Percentiles rank a stretch among this genome's conserved stretches.
These are phyloP conservation scores for Phialophora verrucosa DNA, from an alignment of 2,329 filamentous ascomycete species.

Conservation along the genomic window DNA sequence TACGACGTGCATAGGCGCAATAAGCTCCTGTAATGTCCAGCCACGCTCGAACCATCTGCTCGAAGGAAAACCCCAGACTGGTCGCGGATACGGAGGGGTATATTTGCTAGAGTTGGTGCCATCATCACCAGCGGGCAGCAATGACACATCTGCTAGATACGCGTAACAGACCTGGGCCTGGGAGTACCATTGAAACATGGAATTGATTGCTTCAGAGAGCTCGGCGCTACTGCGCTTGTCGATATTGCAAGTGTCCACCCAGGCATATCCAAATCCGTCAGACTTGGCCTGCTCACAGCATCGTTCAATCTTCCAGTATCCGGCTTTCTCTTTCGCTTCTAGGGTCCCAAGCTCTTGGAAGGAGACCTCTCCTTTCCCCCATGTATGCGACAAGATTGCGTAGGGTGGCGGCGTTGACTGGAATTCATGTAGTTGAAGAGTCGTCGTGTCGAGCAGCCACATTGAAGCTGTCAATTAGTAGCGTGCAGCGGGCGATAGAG, in stretches of 20 bases:
- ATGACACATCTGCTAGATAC: constrained; percentile 27
- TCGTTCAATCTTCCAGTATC: constrained; percentile 14
- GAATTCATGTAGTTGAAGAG: background rate
- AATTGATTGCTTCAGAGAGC: constrained; percentile 35
- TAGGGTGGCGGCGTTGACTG: constrained; percentile 17
- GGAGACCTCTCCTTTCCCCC: constrained; percentile 30
- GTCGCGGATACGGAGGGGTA: background rate
- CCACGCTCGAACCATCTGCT: constrained; percentile 3
- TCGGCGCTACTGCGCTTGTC: constrained; percentile 38
- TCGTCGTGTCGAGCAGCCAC: constrained; percentile 7
- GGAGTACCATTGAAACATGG: constrained; percentile 29
- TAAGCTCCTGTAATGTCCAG: constrained; percentile 2
- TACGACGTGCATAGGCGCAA: background rate
- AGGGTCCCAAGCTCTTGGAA: constrained; percentile 24
- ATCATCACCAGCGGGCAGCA: background rate
- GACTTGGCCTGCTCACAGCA: constrained; percentile 9
- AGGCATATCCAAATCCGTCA: constrained; percentile 32
- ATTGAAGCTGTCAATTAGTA: constrained; percentile 5
- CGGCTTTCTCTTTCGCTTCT: constrained; percentile 3
- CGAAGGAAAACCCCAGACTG: background rate
- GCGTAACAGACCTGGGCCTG: constrained; percentile 33
- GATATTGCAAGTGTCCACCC: constrained; percentile 40
- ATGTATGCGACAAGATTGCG: constrained; percentile 36
- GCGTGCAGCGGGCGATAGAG: background rate
- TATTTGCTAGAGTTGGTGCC: background rate